Base-by-base conservation (phyloP, 129 eudicot genomes). In the Lactuca saligna region DNA sequence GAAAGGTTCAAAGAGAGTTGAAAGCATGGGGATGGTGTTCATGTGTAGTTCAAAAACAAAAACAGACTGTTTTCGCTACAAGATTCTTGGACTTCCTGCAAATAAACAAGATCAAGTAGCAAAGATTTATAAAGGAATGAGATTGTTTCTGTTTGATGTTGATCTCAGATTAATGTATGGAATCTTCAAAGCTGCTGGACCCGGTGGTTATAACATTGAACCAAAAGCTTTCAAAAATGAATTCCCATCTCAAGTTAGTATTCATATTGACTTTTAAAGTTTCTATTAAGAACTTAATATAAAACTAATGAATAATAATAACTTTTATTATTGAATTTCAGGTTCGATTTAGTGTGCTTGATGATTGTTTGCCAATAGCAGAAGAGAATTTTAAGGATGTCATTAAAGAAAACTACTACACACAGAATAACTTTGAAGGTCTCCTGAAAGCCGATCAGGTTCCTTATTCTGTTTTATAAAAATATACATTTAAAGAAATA, bases 1-100 rank as follows among this genome's bases (percentile, higher is more conserved):
- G 73, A 84, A 80, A 66, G 64, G 57, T 11, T 72, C 81, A 11
- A 80, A 78, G 58, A 85, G 59, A 77, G 95, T 69, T 15, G 86
- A 83, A 74, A 76, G 85, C 84, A 89, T 85, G 91, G 99, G 99
- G 12, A 89, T 94, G 97, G 87, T 94, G 60, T 94, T 94, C 79
- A 88, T 94, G 93, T 94, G 99, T 84, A 94, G 83, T 56, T 89
- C 99, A 38, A 78, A 87, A 80, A 94, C 99, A 14, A 94, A 94
- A 77, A 63, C 78, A 11, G 99, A 94, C 76, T 94, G 99, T 71
- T 94, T 79, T 59, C 83, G 80, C 25, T 89, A 94, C 83, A 89
- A 79, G 71, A 76, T 94, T 63, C 80, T 94, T 61, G 99, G 97
- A 62, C 83, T 89, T 48, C 99, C 99, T 56, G 96, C 88, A 35